phyloP scores from a whole-genome alignment of 2,329 filamentous ascomycete species.

The Cladophialophora exuberans region DNA sequence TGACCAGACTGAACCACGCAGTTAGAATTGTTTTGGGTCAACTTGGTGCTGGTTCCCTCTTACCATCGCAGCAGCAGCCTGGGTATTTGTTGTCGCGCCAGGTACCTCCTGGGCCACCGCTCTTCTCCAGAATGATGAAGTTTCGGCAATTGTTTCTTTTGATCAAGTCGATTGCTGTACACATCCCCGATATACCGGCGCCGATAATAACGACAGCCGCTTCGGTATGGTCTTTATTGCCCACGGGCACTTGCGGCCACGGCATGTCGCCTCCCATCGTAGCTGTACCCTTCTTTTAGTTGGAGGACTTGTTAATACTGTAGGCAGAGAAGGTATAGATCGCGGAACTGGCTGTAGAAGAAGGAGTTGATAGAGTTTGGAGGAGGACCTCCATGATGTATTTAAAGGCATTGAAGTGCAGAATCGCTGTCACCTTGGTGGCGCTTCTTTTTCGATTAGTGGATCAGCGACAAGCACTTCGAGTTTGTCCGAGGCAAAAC shows the following conservation, averaged over 20 bases:
- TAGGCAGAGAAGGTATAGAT: too few relatives aligned
- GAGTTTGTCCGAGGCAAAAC: too few relatives aligned
- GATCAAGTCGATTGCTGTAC: constrained; percentile 55
- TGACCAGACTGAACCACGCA: constrained; percentile 48
- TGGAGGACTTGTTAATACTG: too few relatives aligned
- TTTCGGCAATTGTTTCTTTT: constrained; percentile 51
- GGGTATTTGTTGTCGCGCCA: constrained; percentile 44
- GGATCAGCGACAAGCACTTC: too few relatives aligned
- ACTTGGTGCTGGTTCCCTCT: background rate
- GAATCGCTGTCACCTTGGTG: too few relatives aligned
- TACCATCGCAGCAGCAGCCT: constrained; percentile 55
- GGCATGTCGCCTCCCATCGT: constrained; percentile 30
- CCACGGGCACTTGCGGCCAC: constrained; percentile 31
- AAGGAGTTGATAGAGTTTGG: too few relatives aligned
- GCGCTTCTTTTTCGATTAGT: too few relatives aligned
- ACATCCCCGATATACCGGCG: constrained; percentile 54
- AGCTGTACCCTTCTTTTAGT: too few relatives aligned
- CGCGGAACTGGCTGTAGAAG: too few relatives aligned
- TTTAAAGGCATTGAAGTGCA: too few relatives aligned
- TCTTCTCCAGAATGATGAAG: constrained; percentile 62
- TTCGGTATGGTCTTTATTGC: constrained; percentile 44
- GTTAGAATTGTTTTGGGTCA: background rate
- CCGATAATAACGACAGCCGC: constrained; percentile 62
- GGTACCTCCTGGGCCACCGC: constrained; percentile 49
- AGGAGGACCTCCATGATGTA: too few relatives aligned